A percentile compares a stretch with the other conserved stretches of the same genome.
phyloP scores from a whole-genome alignment of 768 basidiomycete species.

The Boletus rubescentipes region DNA sequence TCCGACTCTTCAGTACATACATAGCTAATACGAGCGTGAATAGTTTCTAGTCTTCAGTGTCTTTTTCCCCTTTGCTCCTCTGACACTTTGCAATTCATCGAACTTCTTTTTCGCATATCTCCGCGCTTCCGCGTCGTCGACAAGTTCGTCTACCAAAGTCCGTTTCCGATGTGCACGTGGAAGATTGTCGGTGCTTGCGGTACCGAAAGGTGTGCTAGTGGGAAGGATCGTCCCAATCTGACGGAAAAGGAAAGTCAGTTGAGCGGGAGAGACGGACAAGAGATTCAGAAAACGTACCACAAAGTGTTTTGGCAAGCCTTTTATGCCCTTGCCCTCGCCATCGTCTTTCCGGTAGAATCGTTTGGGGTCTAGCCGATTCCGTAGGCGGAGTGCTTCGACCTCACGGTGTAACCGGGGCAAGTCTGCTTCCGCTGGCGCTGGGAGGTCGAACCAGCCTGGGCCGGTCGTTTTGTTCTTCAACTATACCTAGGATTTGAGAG shows the following conservation, averaged over 20 bases:
- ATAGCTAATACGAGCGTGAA: no score
- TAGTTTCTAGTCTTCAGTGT: no score
- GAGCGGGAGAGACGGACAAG: conserved; percentile 1
- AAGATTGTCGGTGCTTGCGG: conserved; percentile 68
- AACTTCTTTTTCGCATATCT: conserved; percentile 93
- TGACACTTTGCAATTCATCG: conserved; percentile 66
- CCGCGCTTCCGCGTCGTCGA: conserved; percentile 84
- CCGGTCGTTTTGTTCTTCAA: conserved; percentile 72
- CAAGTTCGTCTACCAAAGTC: conserved; percentile 83
- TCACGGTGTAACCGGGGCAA: conserved; percentile 78
- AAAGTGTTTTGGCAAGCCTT: conserved; percentile 85
- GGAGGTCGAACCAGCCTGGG: conserved; percentile 84
- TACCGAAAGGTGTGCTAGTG: conserved; percentile 70
- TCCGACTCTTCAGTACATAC: no score
- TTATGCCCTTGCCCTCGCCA: conserved; percentile 81
- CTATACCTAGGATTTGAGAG: conserved; percentile 35
- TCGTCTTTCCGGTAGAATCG: conserved; percentile 87
- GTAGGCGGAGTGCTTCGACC: conserved; percentile 81
- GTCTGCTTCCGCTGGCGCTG: conserved; percentile 77
- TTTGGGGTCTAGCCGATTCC: conserved; percentile 90
- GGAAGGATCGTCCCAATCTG: conserved; percentile 82
- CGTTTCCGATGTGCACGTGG: conserved; percentile 69
- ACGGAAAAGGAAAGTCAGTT: conserved; percentile 7
- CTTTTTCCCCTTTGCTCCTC: conserved; percentile 67
- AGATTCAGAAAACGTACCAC: conserved; percentile 55